Evolutionary conservation across 225 moss, liverwort and hornwort species (phyloP).

Genomic region (Polytrichum commune): DNA sequence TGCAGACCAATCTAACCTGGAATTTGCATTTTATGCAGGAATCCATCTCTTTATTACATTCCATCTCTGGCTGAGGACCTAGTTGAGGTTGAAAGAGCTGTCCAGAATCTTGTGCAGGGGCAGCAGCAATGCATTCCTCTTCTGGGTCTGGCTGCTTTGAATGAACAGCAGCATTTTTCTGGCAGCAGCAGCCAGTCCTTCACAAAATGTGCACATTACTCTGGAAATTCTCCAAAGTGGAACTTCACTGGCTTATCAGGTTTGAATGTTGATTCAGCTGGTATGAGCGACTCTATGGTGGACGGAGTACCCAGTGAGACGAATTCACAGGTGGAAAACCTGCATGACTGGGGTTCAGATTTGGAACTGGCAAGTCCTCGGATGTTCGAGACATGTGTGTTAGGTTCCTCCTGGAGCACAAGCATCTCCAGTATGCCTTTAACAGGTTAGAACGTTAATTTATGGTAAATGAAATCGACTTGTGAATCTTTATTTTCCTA

Average conservation of each 20-base stretch:
- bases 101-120: slow-evolving; percentile 43
- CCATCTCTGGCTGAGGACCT: slow-evolving; percentile 62
- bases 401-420: slow-evolving; percentile 87
- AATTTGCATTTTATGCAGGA: slow-evolving; percentile 55
- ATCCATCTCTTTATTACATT: slow-evolving; percentile 57
- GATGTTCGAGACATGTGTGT: slow-evolving; percentile 76
- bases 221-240: slow-evolving; percentile 67
- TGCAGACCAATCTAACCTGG: slow-evolving; percentile 36
- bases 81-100: slow-evolving; percentile 66
- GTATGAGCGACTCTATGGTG: slow-evolving; percentile 47
- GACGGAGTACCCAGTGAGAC: slow-evolving; percentile 63
- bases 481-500: background rate
- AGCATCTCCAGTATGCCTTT: slow-evolving; percentile 67
- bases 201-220: slow-evolving; percentile 37
- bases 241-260: slow-evolving; percentile 61
- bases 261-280: slow-evolving; percentile 58
- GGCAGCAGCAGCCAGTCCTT: slow-evolving; percentile 46
- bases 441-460: slow-evolving; percentile 41
- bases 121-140: slow-evolving; percentile 50
- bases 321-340: slow-evolving; percentile 66
- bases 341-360: slow-evolving; percentile 95
- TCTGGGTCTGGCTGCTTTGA: slow-evolving; percentile 41
- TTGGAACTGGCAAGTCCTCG: slow-evolving; percentile 93
- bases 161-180: slow-evolving; percentile 43
- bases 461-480: background rate